Evolutionary conservation across 306 rosid genomes (phyloP).

Genomic region (Vigna radiata): DNA sequence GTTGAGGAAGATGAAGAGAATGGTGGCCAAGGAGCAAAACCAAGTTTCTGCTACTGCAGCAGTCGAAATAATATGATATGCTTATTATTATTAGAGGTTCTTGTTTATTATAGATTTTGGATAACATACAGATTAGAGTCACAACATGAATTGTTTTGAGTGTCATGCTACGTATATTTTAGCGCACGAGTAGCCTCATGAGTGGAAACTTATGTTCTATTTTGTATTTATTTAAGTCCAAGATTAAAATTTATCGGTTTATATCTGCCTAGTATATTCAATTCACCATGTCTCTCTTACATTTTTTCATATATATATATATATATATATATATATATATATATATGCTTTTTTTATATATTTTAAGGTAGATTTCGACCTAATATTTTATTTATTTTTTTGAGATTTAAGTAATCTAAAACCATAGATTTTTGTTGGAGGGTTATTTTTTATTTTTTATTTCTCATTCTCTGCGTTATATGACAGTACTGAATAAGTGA

Average conservation of each 20-base stretch:
- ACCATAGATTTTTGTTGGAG: no score
- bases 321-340: no score
- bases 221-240: constrained; percentile 6
- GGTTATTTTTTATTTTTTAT: no score
- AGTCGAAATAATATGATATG: constrained; percentile 56
- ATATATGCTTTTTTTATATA: no score
- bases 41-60: constrained; percentile 79
- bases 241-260: background rate
- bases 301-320: no score
- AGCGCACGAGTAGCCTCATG: background rate
- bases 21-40: constrained; percentile 71
- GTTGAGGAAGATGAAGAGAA: constrained; percentile 67
- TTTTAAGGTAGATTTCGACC: no score
- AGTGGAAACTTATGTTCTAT: background rate
- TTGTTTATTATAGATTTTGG: constrained; percentile 29
- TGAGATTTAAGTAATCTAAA: no score
- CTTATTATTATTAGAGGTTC: background rate
- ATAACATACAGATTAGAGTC: background rate
- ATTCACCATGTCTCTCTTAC: no score
- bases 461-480: no score
- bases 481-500: no score
- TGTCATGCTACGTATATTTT: background rate
- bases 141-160: background rate
- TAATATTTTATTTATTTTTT: no score
- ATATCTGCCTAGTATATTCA: background rate